Base-by-base conservation (phyloP, 352 stramenopile species). In the Pythium volutum region DNA sequence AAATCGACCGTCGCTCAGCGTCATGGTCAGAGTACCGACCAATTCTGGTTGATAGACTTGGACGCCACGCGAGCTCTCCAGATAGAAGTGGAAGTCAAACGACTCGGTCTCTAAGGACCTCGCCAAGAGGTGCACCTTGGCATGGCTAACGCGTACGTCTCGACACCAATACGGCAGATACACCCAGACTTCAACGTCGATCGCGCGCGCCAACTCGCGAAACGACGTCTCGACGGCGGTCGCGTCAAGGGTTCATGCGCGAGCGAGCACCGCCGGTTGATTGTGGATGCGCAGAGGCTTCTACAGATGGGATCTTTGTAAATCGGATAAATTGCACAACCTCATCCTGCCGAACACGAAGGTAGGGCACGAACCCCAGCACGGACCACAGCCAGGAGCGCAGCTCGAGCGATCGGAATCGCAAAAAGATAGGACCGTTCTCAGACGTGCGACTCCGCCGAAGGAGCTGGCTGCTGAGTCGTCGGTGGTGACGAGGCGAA, bases 111-210 rank as follows among this genome's bases (percentile, higher is more conserved):
- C 48, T 2, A 66, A 52, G 31, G 52, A 53, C 14, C 26, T n/a
- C 6, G 43, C 51, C 3, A 69, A 20, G 1, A 74, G n/a, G 15
- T 53, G 55, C 7, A 69, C 54, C 36, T 64, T 66, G 22, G 39
- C 49, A 20, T 59, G 70, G 2, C 70, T 66, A 12, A 76, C 57
- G 22, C 66, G 55, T 3, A 69, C 33, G 31, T 76, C 70, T n/a
- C 39, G 43, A 42, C 51, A 66, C 59, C 70, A 72, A 42, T 67
- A 74, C 3, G 70, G 66, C 10, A 76, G 18, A 36, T 74, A 74
- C 26, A 76, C 59, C 66, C 70, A 72, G 1, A 76, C 53, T 61
- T 76, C 61, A 15, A 76, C 52, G 25, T 69, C 59, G 8, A 74
- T 25, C 2, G 66, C 56, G 23, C 73, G 61, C 12, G 59, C 54